Evolutionary conservation across 2,329 filamentous ascomycete genomes (phyloP), one percentile per base, ranked within the genome.

Genomic region (Colletotrichum incanum): DNA sequence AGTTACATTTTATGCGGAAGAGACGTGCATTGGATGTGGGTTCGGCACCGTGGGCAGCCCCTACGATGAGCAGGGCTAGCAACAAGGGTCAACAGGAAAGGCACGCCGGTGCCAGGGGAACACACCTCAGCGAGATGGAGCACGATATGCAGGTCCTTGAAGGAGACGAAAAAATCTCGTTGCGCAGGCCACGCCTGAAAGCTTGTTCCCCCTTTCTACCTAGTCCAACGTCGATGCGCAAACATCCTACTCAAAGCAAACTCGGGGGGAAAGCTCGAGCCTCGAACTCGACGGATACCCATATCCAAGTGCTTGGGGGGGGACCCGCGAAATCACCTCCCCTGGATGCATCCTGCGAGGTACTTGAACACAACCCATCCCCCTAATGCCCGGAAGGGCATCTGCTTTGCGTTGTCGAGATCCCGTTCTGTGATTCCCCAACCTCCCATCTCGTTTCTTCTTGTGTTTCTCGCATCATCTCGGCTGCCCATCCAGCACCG

Each of bases 161-260:
- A 39, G 9, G 56, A 31, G 49, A 69, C 28, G 34, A 56, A 50
- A 61, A 72, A 72, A 68, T 60, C 70, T 72, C 65, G 52, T 72
- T 60, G 70, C 65, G 52, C 60, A 55, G 60, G 59, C 70, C 47
- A 72, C 65, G 65, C 70, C 70, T 72, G 70, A 72, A 72, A 70
- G 70, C 65, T 72, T 70, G 65, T 70, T 72, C 70, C 70, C 65
- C 70, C 41, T 72, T 72, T 72, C 70, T 70, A 60, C 39, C 66
- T 72, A 72, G 70, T 65, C 58, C 37, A 62, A 59, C 62, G 65
- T 70, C 70, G 70, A 72, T 72, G 70, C 70, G 70, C 70, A 72
- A 69, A 69, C 65, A 65, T 54, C 54, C 65, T 49, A 26, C 69
- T 47, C 58, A 49, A 47, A 20, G 65, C 55, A 56, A 72, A 60